Conservation (phyloP, 139 green algal species). For the Asterochloris sp. region DNA sequence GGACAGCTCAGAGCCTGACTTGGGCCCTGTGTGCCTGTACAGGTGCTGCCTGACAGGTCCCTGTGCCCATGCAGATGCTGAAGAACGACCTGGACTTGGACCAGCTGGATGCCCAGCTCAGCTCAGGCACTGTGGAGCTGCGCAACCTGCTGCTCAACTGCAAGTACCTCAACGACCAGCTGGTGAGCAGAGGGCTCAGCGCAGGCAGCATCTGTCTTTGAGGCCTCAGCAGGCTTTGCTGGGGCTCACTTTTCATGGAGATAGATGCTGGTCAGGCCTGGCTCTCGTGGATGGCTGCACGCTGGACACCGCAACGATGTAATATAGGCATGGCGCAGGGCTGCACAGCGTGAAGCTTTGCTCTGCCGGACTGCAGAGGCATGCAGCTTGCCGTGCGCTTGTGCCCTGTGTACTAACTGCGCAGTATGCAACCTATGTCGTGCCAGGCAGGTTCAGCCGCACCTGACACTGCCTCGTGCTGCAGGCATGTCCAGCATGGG, state of each 20-base stretch:
- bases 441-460: no score
- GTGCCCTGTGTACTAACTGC: not conserved
- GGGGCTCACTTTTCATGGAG: not conserved
- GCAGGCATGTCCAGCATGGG: slow-evolving; percentile 33
- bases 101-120: slow-evolving; percentile 63
- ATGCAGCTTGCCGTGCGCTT: not conserved
- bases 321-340: no score
- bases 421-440: not conserved
- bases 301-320: no score
- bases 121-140: slow-evolving; percentile 58
- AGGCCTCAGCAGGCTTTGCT: not conserved
- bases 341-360: not conserved
- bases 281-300: no score
- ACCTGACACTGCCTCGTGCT: not conserved
- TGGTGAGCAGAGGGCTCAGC: slow-evolving; percentile 41
- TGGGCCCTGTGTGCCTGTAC: no score
- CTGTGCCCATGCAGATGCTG: no score
- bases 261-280: no score
- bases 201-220: not conserved
- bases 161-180: slow-evolving; percentile 58
- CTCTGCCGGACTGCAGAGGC: no score
- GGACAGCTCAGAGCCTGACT: no score
- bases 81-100: slow-evolving; percentile 64
- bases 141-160: slow-evolving; percentile 62
- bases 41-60: no score